These are phyloP conservation scores for Orbilia quercus DNA, from an alignment of 2,329 filamentous ascomycete genomes.

Conservation along the genomic window DNA sequence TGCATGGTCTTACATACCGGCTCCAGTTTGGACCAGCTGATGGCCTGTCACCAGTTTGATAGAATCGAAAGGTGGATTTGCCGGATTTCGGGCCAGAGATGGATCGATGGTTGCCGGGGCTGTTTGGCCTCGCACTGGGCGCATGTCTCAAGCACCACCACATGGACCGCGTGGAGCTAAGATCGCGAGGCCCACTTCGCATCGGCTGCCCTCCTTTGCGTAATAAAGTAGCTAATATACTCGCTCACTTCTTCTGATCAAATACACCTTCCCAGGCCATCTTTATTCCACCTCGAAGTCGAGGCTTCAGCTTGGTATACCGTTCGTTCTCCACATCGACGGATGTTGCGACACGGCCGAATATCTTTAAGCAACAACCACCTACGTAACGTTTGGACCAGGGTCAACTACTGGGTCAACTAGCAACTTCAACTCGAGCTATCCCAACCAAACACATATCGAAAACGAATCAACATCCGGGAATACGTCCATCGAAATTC, in stretches of 20 bases:
- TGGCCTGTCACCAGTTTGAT: conserved; percentile 18
- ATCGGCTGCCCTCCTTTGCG: neutral
- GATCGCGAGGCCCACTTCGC: conserved; percentile 4
- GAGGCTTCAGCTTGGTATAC: too few relatives aligned
- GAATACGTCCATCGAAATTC: neutral
- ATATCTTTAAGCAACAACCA: neutral
- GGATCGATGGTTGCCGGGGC: conserved; percentile 8
- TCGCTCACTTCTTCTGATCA: neutral
- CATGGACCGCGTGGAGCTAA: conserved; percentile 11
- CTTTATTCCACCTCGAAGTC: too few relatives aligned
- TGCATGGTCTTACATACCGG: conserved; percentile 20
- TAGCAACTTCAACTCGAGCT: neutral
- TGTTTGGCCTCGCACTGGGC: neutral
- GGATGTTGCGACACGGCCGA: too few relatives aligned
- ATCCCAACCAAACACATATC: neutral
- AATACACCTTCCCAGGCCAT: too few relatives aligned
- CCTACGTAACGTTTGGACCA: too few relatives aligned
- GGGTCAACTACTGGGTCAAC: too few relatives aligned
- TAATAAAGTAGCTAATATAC: conserved; percentile 11
- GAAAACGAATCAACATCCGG: neutral
- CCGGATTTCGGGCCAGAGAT: conserved; percentile 13
- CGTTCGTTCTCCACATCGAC: too few relatives aligned
- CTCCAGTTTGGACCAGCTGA: conserved; percentile 27
- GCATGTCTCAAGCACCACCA: neutral
- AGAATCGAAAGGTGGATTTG: neutral